Conservation (phyloP, 2,329 filamentous ascomycete species). For the Alternaria tenuissima region DNA sequence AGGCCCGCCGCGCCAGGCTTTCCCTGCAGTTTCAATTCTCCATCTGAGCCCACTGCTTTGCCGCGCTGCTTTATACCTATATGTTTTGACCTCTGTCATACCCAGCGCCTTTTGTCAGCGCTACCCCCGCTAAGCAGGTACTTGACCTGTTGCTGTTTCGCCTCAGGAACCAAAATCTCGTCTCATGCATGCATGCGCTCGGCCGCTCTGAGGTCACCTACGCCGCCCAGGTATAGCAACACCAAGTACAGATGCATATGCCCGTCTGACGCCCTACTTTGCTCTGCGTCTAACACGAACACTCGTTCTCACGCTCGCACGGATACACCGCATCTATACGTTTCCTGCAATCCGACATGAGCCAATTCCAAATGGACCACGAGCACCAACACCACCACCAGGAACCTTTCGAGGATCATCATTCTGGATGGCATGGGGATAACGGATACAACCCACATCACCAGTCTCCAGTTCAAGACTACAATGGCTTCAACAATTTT, state of each 20-base stretch:
- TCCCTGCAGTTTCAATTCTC: constrained; percentile 42
- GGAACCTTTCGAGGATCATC: constrained; percentile 48
- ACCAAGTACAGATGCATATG: constrained; percentile 46
- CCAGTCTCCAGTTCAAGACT: constrained; percentile 52
- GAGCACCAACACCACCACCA: constrained; percentile 46
- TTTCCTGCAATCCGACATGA: constrained; percentile 43
- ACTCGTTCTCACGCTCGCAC: constrained; percentile 36
- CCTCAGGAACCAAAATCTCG: constrained; percentile 45
- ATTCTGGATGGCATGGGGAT: constrained; percentile 43
- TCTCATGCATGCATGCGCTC: constrained; percentile 52
- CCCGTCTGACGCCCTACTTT: constrained; percentile 35
- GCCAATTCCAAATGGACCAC: constrained; percentile 54
- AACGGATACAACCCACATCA: constrained; percentile 46
- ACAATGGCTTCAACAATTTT: constrained; percentile 50
- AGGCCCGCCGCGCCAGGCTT: constrained; percentile 41
- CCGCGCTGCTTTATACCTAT: constrained; percentile 30
- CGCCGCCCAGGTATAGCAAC: constrained; percentile 40
- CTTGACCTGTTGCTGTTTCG: constrained; percentile 41
- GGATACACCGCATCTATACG: constrained; percentile 26
- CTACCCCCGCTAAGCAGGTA: constrained; percentile 34
- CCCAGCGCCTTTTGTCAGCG: constrained; percentile 41
- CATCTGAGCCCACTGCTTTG: constrained; percentile 31
- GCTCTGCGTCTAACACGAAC: constrained; percentile 37
- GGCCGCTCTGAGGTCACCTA: constrained; percentile 43
- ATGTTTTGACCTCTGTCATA: constrained; percentile 33